Evolutionary conservation across 163 green algal species (phyloP), one percentile per base, ranked within the genome.

Genomic region (Volvox carteri): DNA sequence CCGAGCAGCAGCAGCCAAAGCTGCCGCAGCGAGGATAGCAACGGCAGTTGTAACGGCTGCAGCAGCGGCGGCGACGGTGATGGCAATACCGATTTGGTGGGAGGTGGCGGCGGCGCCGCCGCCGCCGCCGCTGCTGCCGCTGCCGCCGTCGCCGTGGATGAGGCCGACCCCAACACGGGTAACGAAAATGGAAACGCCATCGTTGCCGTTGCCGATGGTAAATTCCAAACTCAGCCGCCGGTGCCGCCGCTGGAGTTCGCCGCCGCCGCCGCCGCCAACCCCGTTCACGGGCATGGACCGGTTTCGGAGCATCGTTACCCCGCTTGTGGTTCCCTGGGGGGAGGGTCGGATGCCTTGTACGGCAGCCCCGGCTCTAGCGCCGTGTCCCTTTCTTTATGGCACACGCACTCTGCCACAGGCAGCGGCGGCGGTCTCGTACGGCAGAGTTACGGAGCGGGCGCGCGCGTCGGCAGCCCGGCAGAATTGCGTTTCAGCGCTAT

Each of bases 351-450:
- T 14, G 39, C 18, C 39, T 1, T 54, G 70, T 78, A 58, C 11
- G 70, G 70, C 37, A 78, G 70, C 70, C 70, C 70, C 1, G 70
- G 70, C 8, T 78, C 70, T 4, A 42, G 70, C 39, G 39, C 70
- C 11, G 33, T 75, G 65, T 78, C 70, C 23, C 70, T 78, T 37
- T 78, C 70, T 18, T 39, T 78, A 21, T 78, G 70, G 70, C 37
- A 78, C 39, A 12, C 67, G 1, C 46, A 5, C 9, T 33, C 60
- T 28, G n/a, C 35, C 33, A 42, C 65, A 21, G 11, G 30, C 65
- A 73, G 3, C 16, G 62, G 62, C 37, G 28, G 62, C 62, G 62
- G 62, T 4, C 28, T 65, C 28, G 54, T 65, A 65, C 54, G 54
- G 54, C 54, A 19, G 28, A 23, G 54, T 65, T 23, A 65, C 54